phyloP scores from a whole-genome alignment of 2,329 filamentous ascomycete species.

The Nothophaeocryptopus gaeumannii region DNA sequence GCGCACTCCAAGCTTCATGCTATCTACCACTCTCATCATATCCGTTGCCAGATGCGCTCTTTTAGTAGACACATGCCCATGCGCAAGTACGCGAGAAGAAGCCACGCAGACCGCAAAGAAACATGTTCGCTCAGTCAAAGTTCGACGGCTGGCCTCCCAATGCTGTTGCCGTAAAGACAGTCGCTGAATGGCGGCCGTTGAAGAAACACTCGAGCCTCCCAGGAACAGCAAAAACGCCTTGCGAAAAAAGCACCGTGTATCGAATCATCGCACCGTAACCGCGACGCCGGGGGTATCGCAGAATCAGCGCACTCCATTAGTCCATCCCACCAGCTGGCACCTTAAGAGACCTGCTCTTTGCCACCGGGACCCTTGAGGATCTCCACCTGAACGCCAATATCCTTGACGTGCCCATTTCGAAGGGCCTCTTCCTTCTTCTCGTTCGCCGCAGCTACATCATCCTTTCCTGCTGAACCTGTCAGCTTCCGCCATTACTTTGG shows the following conservation, averaged over 20 bases:
- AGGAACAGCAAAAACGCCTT: conserved; percentile 11
- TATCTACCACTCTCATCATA: conserved; percentile 12
- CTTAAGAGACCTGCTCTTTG: conserved; percentile 28
- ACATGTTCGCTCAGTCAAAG: conserved; percentile 3
- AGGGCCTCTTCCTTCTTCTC: conserved; percentile 26
- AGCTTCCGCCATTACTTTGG: conserved; percentile 25
- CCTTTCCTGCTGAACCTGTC: conserved; percentile 31
- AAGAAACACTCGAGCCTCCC: conserved; percentile 15
- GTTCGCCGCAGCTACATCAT: conserved; percentile 23
- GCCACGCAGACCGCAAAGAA: background rate
- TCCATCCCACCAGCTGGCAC: background rate
- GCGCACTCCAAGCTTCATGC: conserved; percentile 5
- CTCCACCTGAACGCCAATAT: conserved; percentile 34
- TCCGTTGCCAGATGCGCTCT: conserved; percentile 21
- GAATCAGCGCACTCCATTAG: conserved; percentile 6
- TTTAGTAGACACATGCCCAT: conserved; percentile 7
- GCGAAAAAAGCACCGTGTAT: conserved; percentile 9
- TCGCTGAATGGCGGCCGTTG: conserved; percentile 8
- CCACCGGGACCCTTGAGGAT: conserved; percentile 16
- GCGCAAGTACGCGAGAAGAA: conserved; percentile 1
- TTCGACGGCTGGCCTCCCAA: conserved; percentile 10
- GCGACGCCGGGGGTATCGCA: conserved; percentile 17
- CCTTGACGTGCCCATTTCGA: conserved; percentile 26
- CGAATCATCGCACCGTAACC: conserved; percentile 5
- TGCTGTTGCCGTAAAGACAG: conserved; percentile 17